A percentile compares a stretch with the other conserved stretches of the same genome.
phyloP scores from a whole-genome alignment of 202 grass and related monocot species.

The Zoysia matrella region DNA sequence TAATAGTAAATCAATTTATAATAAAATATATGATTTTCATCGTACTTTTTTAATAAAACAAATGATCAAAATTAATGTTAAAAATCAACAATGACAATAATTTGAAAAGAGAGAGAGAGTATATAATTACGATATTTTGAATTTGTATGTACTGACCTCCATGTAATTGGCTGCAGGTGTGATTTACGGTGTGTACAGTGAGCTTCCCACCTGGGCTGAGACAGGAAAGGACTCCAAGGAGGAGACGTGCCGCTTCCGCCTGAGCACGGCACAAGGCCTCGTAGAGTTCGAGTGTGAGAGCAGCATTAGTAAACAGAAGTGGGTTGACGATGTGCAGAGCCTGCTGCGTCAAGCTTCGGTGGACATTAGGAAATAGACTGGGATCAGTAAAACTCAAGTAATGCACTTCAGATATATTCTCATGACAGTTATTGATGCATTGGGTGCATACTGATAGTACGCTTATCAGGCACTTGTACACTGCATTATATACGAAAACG shows the following conservation, averaged over 20 bases:
- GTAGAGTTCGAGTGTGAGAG: slow-evolving; percentile 82
- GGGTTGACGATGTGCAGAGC: slow-evolving; percentile 87
- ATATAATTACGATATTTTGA: background rate
- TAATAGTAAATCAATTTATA: no score
- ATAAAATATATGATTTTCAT: no score
- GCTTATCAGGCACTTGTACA: no score
- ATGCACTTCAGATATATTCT: no score
- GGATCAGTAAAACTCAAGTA: slow-evolving; percentile 39
- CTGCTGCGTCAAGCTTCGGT: slow-evolving; percentile 66
- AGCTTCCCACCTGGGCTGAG: slow-evolving; percentile 75
- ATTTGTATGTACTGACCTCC: background rate
- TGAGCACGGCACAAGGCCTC: slow-evolving; percentile 78
- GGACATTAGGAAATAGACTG: slow-evolving; percentile 44
- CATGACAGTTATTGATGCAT: no score
- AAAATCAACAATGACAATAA: no score
- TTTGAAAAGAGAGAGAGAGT: background rate
- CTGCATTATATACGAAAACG: no score
- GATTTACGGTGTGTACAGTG: slow-evolving; percentile 73
- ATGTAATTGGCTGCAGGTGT: slow-evolving; percentile 51
- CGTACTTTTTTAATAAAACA: no score
- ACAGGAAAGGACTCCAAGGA: slow-evolving; percentile 47
- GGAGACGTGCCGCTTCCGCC: slow-evolving; percentile 66
- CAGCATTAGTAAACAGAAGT: slow-evolving; percentile 64
- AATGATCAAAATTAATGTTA: no score
- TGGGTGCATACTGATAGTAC: no score